A percentile compares a stretch with the other conserved stretches of the same genome.
Evolutionary conservation across 176 grass and related monocot genomes (phyloP).

Genomic region (Luzula sylvatica): DNA sequence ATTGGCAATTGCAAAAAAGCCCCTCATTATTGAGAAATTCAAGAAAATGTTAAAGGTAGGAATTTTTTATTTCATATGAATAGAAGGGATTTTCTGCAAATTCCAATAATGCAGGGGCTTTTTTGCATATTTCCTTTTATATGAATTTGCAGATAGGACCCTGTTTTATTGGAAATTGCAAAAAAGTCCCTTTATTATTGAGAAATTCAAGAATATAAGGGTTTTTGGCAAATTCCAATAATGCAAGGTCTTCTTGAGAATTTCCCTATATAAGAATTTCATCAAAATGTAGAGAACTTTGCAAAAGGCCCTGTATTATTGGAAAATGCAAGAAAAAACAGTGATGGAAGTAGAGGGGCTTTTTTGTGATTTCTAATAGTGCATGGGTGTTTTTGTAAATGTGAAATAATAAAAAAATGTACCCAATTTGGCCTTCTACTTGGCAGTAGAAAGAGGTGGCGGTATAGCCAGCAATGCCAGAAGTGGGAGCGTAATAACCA

Average conservation of each 20-base stretch:
- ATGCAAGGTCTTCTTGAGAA: not conserved
- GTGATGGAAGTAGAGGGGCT: not conserved
- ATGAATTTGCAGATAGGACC: too few species aligned
- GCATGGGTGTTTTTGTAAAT: not conserved
- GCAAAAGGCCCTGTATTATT: not conserved
- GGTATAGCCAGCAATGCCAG: slow-evolving; percentile 94
- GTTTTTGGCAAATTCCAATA: not conserved
- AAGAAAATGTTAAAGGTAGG: too few species aligned
- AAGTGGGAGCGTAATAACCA: slow-evolving; percentile 94
- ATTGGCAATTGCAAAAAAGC: too few species aligned
- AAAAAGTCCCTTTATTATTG: too few species aligned
- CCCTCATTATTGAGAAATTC: too few species aligned
- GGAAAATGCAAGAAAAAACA: not conserved
- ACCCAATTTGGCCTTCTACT: slow-evolving; percentile 92
- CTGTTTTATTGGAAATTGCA: too few species aligned
- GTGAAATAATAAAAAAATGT: slow-evolving; percentile 11
- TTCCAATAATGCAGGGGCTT: not conserved
- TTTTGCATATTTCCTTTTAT: too few species aligned
- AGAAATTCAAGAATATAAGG: not conserved
- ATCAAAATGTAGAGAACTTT: not conserved
- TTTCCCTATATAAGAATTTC: not conserved
- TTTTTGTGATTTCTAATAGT: not conserved
- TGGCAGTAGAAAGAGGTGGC: slow-evolving; percentile 88
- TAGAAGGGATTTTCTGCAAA: too few species aligned
- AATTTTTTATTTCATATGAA: too few species aligned